Conservation (phyloP, 352 stramenopile genomes). For the Pythium folliculosum region DNA sequence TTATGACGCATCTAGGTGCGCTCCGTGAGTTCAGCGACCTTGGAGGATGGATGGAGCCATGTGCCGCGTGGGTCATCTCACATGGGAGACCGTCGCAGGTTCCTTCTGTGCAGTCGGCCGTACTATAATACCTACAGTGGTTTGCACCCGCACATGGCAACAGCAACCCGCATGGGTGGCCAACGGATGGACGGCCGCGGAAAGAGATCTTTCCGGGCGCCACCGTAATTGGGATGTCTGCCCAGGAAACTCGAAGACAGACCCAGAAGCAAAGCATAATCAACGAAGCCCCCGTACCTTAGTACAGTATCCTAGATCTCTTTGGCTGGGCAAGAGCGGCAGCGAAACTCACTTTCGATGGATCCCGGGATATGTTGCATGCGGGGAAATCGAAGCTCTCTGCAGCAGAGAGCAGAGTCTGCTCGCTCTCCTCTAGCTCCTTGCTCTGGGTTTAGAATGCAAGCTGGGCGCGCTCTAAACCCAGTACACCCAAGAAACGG, state of each 20-base stretch:
- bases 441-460: too few species aligned
- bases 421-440: too few species aligned
- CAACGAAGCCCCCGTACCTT: not conserved
- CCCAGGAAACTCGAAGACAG: too few species aligned
- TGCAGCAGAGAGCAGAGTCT: too few species aligned
- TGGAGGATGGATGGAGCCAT: not conserved
- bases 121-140: not conserved
- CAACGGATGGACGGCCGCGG: not conserved
- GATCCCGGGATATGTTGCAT: too few species aligned
- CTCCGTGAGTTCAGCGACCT: not conserved
- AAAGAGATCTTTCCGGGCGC: not conserved
- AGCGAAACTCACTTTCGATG: too few species aligned
- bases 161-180: not conserved
- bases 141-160: not conserved
- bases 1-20: not conserved
- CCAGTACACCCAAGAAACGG: conserved; percentile 3
- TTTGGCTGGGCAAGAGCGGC: too few species aligned
- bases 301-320: not conserved
- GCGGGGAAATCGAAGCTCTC: too few species aligned
- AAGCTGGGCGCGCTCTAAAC: not conserved
- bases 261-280: not conserved
- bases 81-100: not conserved
- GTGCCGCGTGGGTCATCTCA: not conserved
- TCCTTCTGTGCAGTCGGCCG: not conserved
- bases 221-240: not conserved